Base-by-base conservation (phyloP, 2,329 filamentous ascomycete genomes). In the Trichoderma pleuroti region DNA sequence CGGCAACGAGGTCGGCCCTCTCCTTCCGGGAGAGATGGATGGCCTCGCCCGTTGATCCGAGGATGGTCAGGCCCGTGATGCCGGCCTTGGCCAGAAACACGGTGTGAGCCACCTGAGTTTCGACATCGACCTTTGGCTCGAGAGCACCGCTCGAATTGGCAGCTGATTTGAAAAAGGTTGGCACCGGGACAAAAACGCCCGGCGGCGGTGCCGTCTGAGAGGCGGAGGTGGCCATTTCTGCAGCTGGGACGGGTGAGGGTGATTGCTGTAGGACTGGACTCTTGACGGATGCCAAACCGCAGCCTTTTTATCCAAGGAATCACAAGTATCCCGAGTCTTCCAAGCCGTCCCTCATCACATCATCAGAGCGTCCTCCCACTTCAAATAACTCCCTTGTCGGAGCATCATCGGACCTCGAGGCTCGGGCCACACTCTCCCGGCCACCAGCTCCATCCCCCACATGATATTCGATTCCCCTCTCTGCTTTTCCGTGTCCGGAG, bases 1-100 rank as follows among this genome's bases (percentile, higher is more conserved):
- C 84, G n/a, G 81, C 80, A 52, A 91, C 82, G 59, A 91, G 80
- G 57, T 83, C 80, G 70, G 81, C 82, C 39, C 89, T 86, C 74
- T 91, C 89, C n/a, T 80, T 75, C n/a, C 82, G 82, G 24, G 86
- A 84, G 62, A 91, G 81, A 78, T 90, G 88, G 56, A 91, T 86
- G 0, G 87, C 87, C 77, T 91, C 89, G 71, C 89, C 89, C 0
- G 89, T 91, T 49, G 85, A 88, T 28, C 89, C 89, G 63, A 91
- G 85, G 52, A 91, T 82, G 12, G 91, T 87, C 30, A 91, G 82
- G 26, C 89, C 89, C 34, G 82, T 83, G 74, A 91, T 86, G 70
- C 89, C 89, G 73, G 84, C 84, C 66, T 84, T 82, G 46, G 88
- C 88, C 46, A 91, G 86, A 76, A 88, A 88, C 8, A 91, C 76